These are phyloP conservation scores for Colletotrichum trifolii DNA, from an alignment of 2,329 filamentous ascomycete species.

Conservation along the genomic window DNA sequence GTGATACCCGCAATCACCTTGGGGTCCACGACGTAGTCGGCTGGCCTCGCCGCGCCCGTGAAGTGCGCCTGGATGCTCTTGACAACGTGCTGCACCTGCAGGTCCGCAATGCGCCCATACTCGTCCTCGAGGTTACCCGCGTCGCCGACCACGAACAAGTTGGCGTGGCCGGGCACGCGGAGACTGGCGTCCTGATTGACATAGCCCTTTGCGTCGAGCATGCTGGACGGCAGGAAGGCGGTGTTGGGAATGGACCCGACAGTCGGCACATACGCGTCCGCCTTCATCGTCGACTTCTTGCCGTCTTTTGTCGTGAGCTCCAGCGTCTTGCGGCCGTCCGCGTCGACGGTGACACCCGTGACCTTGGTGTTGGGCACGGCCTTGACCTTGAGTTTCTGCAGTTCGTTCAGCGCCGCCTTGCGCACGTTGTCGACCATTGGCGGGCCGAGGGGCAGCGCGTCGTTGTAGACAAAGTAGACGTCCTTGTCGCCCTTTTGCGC, in stretches of 20 bases:
- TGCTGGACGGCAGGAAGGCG: slow-evolving; percentile 50
- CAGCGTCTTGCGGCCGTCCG: slow-evolving; percentile 45
- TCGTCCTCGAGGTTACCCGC: slow-evolving; percentile 52
- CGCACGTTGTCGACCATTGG: slow-evolving; percentile 50
- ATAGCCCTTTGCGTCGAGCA: slow-evolving; percentile 49
- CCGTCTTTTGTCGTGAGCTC: slow-evolving; percentile 48
- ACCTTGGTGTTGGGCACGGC: slow-evolving; percentile 54
- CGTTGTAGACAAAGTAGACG: slow-evolving; percentile 55
- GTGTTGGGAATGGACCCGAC: slow-evolving; percentile 59
- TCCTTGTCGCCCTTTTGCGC: slow-evolving; percentile 56
- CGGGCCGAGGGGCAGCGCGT: slow-evolving; percentile 51
- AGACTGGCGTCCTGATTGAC: slow-evolving; percentile 52
- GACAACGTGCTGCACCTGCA: slow-evolving; percentile 48
- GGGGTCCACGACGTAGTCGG: slow-evolving; percentile 39
- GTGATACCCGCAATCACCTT: slow-evolving; percentile 51
- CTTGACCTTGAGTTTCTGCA: slow-evolving; percentile 57
- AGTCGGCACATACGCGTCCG: slow-evolving; percentile 60
- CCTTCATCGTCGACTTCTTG: slow-evolving; percentile 49
- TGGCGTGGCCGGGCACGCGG: slow-evolving; percentile 47
- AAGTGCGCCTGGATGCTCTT: slow-evolving; percentile 49
- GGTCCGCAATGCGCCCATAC: slow-evolving; percentile 46
- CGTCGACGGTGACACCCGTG: slow-evolving; percentile 33
- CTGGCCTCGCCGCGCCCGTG: slow-evolving; percentile 40
- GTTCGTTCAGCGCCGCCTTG: slow-evolving; percentile 50
- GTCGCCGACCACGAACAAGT: slow-evolving; percentile 59